Percentiles rank a stretch among this genome's conserved stretches.
phyloP scores from a whole-genome alignment of 768 basidiomycete species.

The Tylopilus rubrobrunneus region DNA sequence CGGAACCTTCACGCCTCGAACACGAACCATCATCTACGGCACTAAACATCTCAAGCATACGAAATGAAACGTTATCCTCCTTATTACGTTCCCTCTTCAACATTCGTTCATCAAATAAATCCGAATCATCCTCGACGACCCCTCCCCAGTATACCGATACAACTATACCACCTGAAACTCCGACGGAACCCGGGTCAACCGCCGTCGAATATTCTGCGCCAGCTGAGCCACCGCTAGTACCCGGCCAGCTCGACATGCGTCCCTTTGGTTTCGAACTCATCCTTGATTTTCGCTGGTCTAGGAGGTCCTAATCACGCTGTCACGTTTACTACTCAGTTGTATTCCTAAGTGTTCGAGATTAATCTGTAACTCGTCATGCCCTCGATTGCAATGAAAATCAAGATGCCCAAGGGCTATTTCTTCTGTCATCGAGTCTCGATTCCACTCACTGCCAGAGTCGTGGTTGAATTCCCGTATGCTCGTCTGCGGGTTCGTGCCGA shows the following conservation, averaged over 20 bases:
- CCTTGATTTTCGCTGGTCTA: conserved; percentile 71
- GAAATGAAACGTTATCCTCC: conserved; percentile 20
- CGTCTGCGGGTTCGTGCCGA: too few relatives aligned
- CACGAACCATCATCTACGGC: conserved; percentile 9
- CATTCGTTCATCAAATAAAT: conserved; percentile 6
- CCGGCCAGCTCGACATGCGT: conserved; percentile 66
- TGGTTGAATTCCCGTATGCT: too few relatives aligned
- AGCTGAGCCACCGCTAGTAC: conserved; percentile 23
- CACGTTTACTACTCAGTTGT: conserved; percentile 16
- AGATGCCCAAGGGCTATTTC: too few relatives aligned
- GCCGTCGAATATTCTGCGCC: conserved; percentile 11
- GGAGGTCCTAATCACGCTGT: conserved; percentile 12
- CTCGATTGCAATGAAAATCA: not conserved
- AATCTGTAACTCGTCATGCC: conserved; percentile 10
- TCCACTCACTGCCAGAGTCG: too few relatives aligned
- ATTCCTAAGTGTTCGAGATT: conserved; percentile 13
- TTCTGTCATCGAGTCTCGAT: too few relatives aligned
- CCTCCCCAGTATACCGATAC: not conserved
- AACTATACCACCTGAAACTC: conserved; percentile 3
- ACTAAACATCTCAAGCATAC: not conserved
- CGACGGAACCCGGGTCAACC: not conserved
- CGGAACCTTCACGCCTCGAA: conserved; percentile 12
- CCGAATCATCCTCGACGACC: not conserved
- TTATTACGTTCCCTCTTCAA: conserved; percentile 25
- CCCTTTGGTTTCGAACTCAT: conserved; percentile 69